Evolutionary conservation across 306 rosid species (phyloP), one percentile per base, ranked within the genome.

Genomic region (Sicyos baderoa): DNA sequence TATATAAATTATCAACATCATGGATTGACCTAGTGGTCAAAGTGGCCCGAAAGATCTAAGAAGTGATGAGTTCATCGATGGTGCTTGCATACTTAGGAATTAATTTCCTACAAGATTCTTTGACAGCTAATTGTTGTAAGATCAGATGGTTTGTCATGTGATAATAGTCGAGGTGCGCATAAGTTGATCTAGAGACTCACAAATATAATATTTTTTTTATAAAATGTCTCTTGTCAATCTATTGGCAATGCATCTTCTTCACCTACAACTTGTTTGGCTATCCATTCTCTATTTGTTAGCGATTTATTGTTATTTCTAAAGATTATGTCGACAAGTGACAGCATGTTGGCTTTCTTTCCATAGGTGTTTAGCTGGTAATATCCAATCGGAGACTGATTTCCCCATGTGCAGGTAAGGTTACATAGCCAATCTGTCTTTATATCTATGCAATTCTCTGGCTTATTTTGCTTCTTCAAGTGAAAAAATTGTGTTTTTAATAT

Each of bases 281-380:
- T 61, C 25, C 10, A 3, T 23, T 45, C 49, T 49, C 14, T 14
- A 16, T 62, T 35, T n/a, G 45, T 62, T 37, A 61, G 1, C 47
- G 10, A 14, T 9, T 16, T 44, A 0, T 66, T 44, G 6, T 66
- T 19, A 22, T 6, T 47, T 11, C 9, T 56, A 35, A 55, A 32
- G 16, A 32, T 48, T 4, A 17, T 18, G 13, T 45, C 27, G 7
- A 21, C 66, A 7, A 51, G 13, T 12, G 23, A 57, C 53, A 54
- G 2, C 32, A 25, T 72, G 57, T 54, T 45, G 63, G 8, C 14
- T 23, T 52, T 66, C 21, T 47, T 66, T 17, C 48, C 27, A 29
- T 79, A 78, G 85, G 76, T 64, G 85, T 82, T 71, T 83, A 80
- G 68, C 40, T 13, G 72, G 76, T 73, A 44, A 25, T 4, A 53